Base-by-base conservation (phyloP, 192 early-diverging fungal species). In the Pilaira anomala region DNA sequence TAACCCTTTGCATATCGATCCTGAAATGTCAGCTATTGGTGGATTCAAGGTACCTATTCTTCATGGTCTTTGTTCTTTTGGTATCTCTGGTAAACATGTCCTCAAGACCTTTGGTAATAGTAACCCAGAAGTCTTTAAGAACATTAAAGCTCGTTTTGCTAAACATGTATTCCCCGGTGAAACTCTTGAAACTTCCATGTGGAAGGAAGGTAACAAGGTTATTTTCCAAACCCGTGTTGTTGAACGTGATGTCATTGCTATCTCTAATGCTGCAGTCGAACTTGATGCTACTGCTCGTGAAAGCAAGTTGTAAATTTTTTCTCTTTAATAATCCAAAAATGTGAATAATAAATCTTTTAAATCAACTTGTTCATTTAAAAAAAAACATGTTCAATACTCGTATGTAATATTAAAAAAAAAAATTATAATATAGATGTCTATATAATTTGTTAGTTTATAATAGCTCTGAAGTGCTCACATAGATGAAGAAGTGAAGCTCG, bases 1-100 rank as follows among this genome's bases (percentile, higher is more conserved):
- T 76, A 99, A 99, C 77, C 97, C 97, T 65, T 80, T 99, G 63
- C 97, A 99, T 73, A 91, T 99, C 68, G 96, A 98, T 76, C 96
- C 97, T 2, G 78, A 85, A 26, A 95, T 98, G 93, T 87, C 91
- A 39, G 82, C 84, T 41, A 83, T 97, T 56, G 97, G 93, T 56
- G 96, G 96, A 18, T 99, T 98, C 76, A 90, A 98, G 40, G 88
- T 90, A 12, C 97, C 97, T 3, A 98, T 99, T 69, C 80, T 98
- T 44, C 98, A 99, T 71, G 96, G 96, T 30, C 83, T 99, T 65
- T 95, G 92, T 82, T 84, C 91, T 9, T 94, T 93, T 74, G 96
- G 94, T 63, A 84, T 94, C 66, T 90, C 95, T 19, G 88, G 88
- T 12, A 95, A 94, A 73, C 95, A 96, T 65, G 83, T 98, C 53